Evolutionary conservation across 2,329 filamentous ascomycete species (phyloP), one percentile per base, ranked within the genome.

Genomic region (Alternaria postmessia): DNA sequence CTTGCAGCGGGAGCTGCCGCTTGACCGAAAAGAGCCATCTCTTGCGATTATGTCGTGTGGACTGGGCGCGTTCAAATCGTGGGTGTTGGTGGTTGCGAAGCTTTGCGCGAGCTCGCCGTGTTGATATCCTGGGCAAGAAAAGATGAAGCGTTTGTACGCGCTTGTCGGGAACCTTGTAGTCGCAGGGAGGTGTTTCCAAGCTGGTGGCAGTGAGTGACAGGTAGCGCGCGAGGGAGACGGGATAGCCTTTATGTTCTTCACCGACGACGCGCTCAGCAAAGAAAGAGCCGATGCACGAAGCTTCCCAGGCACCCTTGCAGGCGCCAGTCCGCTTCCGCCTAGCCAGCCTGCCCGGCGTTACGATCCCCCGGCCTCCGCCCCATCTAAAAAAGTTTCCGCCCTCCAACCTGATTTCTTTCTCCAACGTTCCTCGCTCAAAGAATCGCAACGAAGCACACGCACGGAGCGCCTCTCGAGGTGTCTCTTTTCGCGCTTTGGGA

Each of bases 371-470:
- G 32, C 53, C 46, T 41, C 57, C 63, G 55, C 63, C 43, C 28
- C 53, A 53, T 36, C 42, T 64, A 63, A 67, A 64, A 72, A 72
- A 66, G 69, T 68, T 64, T 65, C 63, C 61, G 48, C 28, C 24
- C 49, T 30, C 47, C 16, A 51, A 34, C 18, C 34, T 42, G 7
- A 49, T 59, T 47, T 39, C 52, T 79, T 78, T 77, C 81, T 79
- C 77, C 82, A 83, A 87, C 88, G 89, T 89, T 91, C 89, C 93
- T 97, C 94, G 94, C 87, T 94, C 93, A 88, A 97, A 93, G 93
- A 93, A 97, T 97, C 94, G 94, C 94, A 91, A 74, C 93, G 91
- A 97, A 97, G 94, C 94, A 93, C 83, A 93, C 92, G 90, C 84
- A 96, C 92, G 90, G 92, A 87, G 76, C 79, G 73, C 75, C 78